A percentile compares a stretch with the other conserved stretches of the same genome.
Conservation (phyloP, 192 early-diverging fungal species). For the Podila epicladia region DNA sequence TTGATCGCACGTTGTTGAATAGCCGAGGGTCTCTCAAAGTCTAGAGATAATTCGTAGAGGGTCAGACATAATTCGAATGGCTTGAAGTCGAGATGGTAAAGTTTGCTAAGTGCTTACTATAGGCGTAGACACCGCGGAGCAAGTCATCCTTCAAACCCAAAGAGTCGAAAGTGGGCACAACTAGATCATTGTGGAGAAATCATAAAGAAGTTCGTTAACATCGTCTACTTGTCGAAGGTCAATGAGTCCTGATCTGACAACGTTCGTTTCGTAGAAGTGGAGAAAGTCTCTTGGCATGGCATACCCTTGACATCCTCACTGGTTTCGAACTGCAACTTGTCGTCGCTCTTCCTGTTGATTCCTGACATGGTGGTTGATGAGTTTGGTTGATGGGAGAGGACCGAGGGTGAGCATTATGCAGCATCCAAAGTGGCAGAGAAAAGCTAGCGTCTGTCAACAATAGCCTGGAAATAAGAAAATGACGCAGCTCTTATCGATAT, state of each 20-base stretch:
- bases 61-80: neutral
- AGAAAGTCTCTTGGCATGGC: constrained; percentile 2
- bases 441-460: too few relatives aligned
- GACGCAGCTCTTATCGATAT: too few relatives aligned
- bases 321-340: constrained; percentile 80
- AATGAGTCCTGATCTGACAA: neutral
- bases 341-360: constrained; percentile 59
- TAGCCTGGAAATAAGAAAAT: too few relatives aligned
- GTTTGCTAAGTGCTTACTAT: constrained; percentile 62
- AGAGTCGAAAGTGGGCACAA: constrained; percentile 89
- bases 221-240: neutral
- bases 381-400: neutral
- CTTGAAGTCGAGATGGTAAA: neutral
- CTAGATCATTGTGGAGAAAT: constrained; percentile 12
- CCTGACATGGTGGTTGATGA: constrained; percentile 29
- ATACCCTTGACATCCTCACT: constrained; percentile 82
- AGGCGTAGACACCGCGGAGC: constrained; percentile 96
- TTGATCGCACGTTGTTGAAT: constrained; percentile 98
- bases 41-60: constrained; percentile 33
- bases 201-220: constrained; percentile 1
- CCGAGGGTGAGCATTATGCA: too few relatives aligned
- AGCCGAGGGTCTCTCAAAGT: constrained; percentile 97
- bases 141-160: constrained; percentile 98
- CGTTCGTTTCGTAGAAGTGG: neutral
- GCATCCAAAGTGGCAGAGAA: too few relatives aligned